These are phyloP conservation scores for Wickerhamomyces rabaulensis DNA, from an alignment of 805 yeast genomes.

Conservation along the genomic window DNA sequence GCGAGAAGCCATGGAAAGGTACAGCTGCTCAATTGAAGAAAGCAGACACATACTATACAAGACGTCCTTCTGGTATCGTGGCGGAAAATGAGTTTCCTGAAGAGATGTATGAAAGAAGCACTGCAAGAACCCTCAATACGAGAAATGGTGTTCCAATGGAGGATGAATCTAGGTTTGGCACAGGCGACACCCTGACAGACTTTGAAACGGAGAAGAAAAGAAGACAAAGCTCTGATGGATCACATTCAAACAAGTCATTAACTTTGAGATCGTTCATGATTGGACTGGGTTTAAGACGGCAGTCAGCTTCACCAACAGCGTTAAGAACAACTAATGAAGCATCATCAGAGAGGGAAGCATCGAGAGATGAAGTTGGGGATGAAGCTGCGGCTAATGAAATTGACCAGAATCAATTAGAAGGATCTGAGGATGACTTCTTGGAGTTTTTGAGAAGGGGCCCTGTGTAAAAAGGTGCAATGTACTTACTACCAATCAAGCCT, in stretches of 20 bases:
- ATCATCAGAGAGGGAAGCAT: not conserved
- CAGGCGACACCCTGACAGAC: not conserved
- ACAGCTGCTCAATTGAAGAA: conserved; percentile 2
- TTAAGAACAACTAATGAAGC: not conserved
- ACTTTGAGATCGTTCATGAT: not conserved
- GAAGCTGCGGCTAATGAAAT: too few species aligned
- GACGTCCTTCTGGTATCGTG: not conserved
- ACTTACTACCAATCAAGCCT: too few species aligned
- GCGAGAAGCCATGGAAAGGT: conserved; percentile 71
- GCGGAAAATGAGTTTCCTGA: not conserved
- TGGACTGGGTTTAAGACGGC: not conserved
- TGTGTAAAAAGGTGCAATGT: too few species aligned
- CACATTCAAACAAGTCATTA: not conserved
- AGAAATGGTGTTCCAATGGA: not conserved
- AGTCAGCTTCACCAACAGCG: not conserved
- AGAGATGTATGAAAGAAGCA: not conserved
- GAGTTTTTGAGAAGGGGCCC: conserved; percentile 3
- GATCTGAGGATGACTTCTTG: not conserved
- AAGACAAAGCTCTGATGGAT: not conserved
- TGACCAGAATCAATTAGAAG: not conserved
- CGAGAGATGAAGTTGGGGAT: not conserved
- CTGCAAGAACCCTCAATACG: not conserved
- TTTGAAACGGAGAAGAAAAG: not conserved
- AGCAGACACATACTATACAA: not conserved
- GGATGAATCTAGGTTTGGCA: not conserved